These are phyloP conservation scores for Blastocystis sp. DNA, from an alignment of 352 stramenopile genomes.

Conservation along the genomic window DNA sequence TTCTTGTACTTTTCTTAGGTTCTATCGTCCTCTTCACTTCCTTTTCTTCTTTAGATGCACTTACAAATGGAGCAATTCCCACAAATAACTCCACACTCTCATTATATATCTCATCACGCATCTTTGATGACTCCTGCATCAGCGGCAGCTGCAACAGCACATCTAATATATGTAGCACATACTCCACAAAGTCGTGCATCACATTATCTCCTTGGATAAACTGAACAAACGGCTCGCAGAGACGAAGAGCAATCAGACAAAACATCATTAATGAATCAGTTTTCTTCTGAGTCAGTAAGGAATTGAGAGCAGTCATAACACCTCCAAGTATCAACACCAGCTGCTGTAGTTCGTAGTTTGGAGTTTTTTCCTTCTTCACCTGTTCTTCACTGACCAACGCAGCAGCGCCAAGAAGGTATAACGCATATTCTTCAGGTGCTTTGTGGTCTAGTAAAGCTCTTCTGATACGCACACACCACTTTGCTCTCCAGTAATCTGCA, in stretches of 20 bases:
- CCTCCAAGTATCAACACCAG: slow-evolving; percentile 5
- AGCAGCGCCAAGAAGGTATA: background rate
- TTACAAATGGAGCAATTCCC: background rate
- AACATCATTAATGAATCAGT: background rate
- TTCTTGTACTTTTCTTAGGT: background rate
- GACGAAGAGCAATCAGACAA: background rate
- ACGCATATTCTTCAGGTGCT: background rate
- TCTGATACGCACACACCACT: slow-evolving; percentile 18
- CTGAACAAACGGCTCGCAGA: background rate
- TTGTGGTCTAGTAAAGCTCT: background rate
- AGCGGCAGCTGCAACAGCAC: background rate
- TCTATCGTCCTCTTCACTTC: background rate
- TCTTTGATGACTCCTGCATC: background rate
- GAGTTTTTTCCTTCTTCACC: background rate
- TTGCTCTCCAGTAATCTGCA: slow-evolving; percentile 26
- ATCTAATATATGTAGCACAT: background rate
- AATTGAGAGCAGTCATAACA: slow-evolving; percentile 19
- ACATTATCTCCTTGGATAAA: background rate
- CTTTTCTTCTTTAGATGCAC: background rate
- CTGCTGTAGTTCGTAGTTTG: slow-evolving; percentile 10
- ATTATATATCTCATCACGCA: background rate
- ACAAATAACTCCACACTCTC: background rate
- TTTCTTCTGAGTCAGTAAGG: background rate
- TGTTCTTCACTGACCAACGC: background rate
- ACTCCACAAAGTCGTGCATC: slow-evolving; percentile 8